Evolutionary conservation across 2,329 filamentous ascomycete species (phyloP), one percentile per base, ranked within the genome.

Genomic region (Balansia obtecta): DNA sequence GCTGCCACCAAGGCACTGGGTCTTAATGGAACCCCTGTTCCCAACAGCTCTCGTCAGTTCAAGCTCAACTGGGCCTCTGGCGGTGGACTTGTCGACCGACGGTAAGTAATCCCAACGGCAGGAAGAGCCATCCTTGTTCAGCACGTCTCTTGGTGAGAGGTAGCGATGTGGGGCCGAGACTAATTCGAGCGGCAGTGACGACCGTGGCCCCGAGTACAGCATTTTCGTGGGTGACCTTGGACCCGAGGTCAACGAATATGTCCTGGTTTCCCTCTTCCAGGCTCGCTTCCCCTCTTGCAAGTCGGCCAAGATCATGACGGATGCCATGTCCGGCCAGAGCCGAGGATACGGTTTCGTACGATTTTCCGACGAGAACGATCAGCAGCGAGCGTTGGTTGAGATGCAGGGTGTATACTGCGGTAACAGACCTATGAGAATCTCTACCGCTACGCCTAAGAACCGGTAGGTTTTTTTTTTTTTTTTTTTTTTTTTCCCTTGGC

Each of bases 391-490:
- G 56, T 77, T 98, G 20, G 85, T 85, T 48, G 93, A 98, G 74
- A 98, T 98, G 93, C 93, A 98, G 73, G 93, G 93, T 59, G 93
- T 97, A 37, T 98, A 97, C 76, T 97, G 93, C 66, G 93, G 93
- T 57, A 98, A 97, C 73, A 82, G 93, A 56, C 93, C 93, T 49
- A 98, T 98, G 93, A 86, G 93, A 63, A 97, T 98, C 65, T 95
- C 88, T 48, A 96, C 93, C 54, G 93, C 93, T 10, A 97, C 93
- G 22, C 93, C 93, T 51, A 98, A 97, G 85, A 96, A 96, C 75
- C 75, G 77, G 73, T 77, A 68, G 50, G 71, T 41, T 22, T 18
- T n/a, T n/a, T n/a, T n/a, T n/a, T n/a, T n/a, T n/a, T n/a, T n/a
- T n/a, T n/a, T n/a, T n/a, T n/a, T n/a, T n/a, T n/a, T n/a, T n/a